These are phyloP conservation scores for Canavalia gladiata DNA, from an alignment of 306 rosid species.

Conservation along the genomic window DNA sequence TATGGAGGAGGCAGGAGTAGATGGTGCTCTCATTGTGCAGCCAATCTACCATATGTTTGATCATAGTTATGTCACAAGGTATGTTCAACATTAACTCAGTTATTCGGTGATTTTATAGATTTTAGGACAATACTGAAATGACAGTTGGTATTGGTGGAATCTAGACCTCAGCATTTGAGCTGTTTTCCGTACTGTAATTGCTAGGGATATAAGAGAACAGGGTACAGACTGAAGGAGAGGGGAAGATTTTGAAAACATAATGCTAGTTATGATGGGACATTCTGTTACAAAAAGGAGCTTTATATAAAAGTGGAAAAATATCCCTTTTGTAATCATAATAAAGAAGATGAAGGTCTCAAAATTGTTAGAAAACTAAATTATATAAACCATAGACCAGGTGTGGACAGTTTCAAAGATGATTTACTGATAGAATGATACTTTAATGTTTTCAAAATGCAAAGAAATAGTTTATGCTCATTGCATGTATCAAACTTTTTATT, in stretches of 20 bases:
- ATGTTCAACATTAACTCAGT: slow-evolving; percentile 27
- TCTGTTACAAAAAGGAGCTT: slow-evolving; percentile 1
- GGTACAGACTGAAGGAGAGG: no score
- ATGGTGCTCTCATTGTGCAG: slow-evolving; percentile 92
- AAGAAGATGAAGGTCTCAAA: slow-evolving; percentile 3
- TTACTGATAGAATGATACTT: background rate
- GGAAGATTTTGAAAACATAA: no score
- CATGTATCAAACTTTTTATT: background rate
- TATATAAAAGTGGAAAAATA: background rate
- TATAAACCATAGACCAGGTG: slow-evolving; percentile 1
- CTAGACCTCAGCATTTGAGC: slow-evolving; percentile 17
- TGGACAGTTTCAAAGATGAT: background rate
- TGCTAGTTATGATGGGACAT: slow-evolving; percentile 17
- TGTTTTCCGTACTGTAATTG: slow-evolving; percentile 5
- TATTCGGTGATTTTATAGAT: background rate
- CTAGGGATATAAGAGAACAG: no score
- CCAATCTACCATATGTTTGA: slow-evolving; percentile 90
- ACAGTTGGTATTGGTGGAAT: slow-evolving; percentile 6
- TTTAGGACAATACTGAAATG: slow-evolving; percentile 23
- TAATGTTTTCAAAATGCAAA: background rate
- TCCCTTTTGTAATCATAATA: background rate
- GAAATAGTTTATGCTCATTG: slow-evolving; percentile 7
- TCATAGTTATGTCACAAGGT: slow-evolving; percentile 92
- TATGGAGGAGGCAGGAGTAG: slow-evolving; percentile 91
- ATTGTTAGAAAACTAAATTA: background rate